These are phyloP conservation scores for Voacanga thouarsii DNA, from an alignment of 257 asterid species.

Conservation along the genomic window DNA sequence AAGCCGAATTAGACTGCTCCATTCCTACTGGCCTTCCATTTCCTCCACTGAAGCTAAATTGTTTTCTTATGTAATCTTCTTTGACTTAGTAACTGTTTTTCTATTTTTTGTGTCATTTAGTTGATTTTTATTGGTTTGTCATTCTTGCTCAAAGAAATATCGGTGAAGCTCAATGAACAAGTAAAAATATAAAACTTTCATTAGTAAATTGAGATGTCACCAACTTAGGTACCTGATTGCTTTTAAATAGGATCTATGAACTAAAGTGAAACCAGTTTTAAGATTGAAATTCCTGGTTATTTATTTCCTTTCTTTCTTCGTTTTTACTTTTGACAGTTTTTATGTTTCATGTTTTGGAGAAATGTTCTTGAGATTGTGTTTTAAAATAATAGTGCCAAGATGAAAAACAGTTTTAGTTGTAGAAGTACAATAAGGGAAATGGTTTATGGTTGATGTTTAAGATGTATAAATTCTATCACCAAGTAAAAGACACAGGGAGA, in stretches of 20 bases:
- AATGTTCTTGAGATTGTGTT: too few species aligned
- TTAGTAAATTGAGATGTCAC: conserved; percentile 9
- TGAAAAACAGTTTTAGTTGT: too few species aligned
- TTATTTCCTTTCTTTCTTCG: background rate
- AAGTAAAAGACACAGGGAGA: too few species aligned
- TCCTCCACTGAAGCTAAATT: conserved; percentile 7
- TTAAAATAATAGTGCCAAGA: too few species aligned
- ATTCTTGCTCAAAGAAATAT: background rate
- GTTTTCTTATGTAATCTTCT: conserved; percentile 22
- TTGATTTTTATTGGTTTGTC: too few species aligned
- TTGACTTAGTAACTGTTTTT: conserved; percentile 60
- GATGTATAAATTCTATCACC: too few species aligned
- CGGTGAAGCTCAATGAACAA: background rate
- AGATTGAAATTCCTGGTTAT: background rate
- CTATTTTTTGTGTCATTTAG: background rate
- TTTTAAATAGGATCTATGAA: background rate
- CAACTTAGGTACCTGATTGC: background rate
- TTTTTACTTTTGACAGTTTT: background rate
- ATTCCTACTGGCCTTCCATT: background rate
- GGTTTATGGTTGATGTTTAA: too few species aligned
- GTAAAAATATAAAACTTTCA: background rate
- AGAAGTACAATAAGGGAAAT: too few species aligned
- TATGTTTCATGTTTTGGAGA: background rate
- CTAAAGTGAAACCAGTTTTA: background rate
- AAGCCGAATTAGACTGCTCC: conserved; percentile 16